Evolutionary conservation across 768 basidiomycete species (phyloP).

Genomic region (Mycena olivaceomarginata): DNA sequence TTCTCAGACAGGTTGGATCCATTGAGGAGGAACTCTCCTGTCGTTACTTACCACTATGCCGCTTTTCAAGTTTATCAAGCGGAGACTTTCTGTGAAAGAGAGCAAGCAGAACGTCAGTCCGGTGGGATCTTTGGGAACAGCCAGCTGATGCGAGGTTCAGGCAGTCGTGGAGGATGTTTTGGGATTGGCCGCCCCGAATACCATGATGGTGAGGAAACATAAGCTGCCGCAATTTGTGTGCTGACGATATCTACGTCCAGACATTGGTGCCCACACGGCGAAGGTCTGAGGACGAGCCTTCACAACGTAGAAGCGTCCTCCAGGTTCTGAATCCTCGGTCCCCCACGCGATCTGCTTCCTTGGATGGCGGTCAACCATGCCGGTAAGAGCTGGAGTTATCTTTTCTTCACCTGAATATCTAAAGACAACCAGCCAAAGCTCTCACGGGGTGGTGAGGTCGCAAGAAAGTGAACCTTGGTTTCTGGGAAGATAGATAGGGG

Average conservation of each 20-base stretch:
- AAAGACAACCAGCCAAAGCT: neutral
- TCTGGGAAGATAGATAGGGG: neutral
- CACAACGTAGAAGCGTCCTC: constrained; percentile 23
- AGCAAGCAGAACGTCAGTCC: neutral
- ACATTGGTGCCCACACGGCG: constrained; percentile 16
- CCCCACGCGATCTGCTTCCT: neutral
- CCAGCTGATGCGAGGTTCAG: neutral
- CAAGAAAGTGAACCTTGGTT: neutral
- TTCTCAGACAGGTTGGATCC: neutral
- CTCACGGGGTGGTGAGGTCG: neutral
- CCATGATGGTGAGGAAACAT: constrained; percentile 1
- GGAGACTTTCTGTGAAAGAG: constrained; percentile 18
- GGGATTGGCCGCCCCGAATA: neutral
- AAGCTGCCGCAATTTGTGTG: neutral
- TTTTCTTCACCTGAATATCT: neutral
- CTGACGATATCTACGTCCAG: neutral
- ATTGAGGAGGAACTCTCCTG: neutral
- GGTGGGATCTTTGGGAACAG: neutral
- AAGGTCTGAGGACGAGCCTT: constrained; percentile 24
- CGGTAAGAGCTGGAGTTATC: constrained; percentile 1
- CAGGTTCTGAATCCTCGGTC: constrained; percentile 28
- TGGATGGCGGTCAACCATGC: neutral
- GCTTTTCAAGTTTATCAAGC: constrained; percentile 29
- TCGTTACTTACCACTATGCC: neutral
- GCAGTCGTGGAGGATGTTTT: neutral